These are phyloP conservation scores for Erysimum cheiranthoides DNA, from an alignment of 345 rosid species.

Conservation along the genomic window DNA sequence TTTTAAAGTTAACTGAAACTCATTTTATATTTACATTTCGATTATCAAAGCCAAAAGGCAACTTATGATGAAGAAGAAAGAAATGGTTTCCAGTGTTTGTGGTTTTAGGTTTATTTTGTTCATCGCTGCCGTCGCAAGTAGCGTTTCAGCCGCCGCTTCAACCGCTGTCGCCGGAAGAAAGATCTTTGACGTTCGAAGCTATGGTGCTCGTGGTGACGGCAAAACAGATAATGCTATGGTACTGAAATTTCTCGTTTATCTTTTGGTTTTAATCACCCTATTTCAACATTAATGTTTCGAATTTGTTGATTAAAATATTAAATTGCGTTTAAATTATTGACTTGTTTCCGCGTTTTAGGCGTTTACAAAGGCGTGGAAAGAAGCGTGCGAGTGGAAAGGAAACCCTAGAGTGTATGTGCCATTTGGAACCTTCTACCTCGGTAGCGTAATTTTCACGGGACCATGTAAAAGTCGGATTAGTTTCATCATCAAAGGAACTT, in stretches of 20 bases:
- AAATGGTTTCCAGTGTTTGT: conserved; percentile 20
- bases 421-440: conserved; percentile 37
- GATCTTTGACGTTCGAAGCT: conserved; percentile 39
- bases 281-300: neutral
- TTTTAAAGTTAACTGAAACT: neutral
- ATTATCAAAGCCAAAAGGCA: neutral
- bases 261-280: neutral
- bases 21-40: neutral
- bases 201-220: conserved; percentile 49
- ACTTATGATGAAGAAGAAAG: conserved; percentile 7
- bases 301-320: neutral
- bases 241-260: neutral
- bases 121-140: conserved; percentile 1
- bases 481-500: conserved; percentile 44
- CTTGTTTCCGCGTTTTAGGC: conserved; percentile 26
- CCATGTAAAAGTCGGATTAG: conserved; percentile 37
- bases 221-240: conserved; percentile 45
- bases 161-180: neutral
- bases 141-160: conserved; percentile 12
- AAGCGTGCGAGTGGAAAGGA: conserved; percentile 39
- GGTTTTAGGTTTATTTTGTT: conserved; percentile 12
- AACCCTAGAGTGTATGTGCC: conserved; percentile 37
- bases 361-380: conserved; percentile 46
- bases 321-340: neutral
- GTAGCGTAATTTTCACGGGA: conserved; percentile 39